These are phyloP conservation scores for Penicillium longicatenatum DNA, from an alignment of 495 filamentous ascomycete genomes.

Conservation along the genomic window DNA sequence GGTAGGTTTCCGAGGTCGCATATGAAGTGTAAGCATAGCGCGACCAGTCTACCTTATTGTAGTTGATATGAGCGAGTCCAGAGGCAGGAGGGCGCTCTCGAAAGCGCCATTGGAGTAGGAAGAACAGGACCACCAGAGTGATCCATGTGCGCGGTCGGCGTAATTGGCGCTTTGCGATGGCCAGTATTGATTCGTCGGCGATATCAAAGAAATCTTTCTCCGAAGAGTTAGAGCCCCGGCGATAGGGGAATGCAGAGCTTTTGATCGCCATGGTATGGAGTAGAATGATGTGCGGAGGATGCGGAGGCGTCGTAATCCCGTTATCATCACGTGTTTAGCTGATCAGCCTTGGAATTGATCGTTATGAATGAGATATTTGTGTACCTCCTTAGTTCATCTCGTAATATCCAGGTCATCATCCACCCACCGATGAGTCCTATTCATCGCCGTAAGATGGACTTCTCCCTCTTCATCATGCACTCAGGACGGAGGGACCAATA, in stretches of 20 bases:
- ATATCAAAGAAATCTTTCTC: constrained; percentile 51
- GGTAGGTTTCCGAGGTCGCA: constrained; percentile 65
- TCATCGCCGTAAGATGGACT: too few species aligned
- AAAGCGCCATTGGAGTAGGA: constrained; percentile 36
- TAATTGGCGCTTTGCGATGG: constrained; percentile 40
- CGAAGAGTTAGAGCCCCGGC: constrained; percentile 37
- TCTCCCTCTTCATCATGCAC: too few species aligned
- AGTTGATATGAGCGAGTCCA: constrained; percentile 37
- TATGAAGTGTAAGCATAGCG: constrained; percentile 72
- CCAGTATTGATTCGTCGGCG: constrained; percentile 36
- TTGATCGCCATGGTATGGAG: constrained; percentile 23
- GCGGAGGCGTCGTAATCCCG: not conserved
- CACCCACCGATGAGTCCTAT: too few species aligned
- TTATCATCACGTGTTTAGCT: constrained; percentile 6
- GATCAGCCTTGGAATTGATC: not conserved
- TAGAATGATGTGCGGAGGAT: not conserved
- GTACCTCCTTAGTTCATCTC: too few species aligned
- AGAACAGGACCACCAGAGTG: constrained; percentile 29
- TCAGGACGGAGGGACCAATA: too few species aligned
- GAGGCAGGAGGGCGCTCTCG: constrained; percentile 28
- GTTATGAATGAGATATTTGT: too few species aligned
- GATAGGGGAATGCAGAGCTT: constrained; percentile 26
- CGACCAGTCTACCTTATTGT: constrained; percentile 57
- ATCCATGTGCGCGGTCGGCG: constrained; percentile 43
- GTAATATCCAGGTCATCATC: too few species aligned